These are phyloP conservation scores for Trypanosoma melophagium DNA, from an alignment of 208 protist species.

Conservation along the genomic window DNA sequence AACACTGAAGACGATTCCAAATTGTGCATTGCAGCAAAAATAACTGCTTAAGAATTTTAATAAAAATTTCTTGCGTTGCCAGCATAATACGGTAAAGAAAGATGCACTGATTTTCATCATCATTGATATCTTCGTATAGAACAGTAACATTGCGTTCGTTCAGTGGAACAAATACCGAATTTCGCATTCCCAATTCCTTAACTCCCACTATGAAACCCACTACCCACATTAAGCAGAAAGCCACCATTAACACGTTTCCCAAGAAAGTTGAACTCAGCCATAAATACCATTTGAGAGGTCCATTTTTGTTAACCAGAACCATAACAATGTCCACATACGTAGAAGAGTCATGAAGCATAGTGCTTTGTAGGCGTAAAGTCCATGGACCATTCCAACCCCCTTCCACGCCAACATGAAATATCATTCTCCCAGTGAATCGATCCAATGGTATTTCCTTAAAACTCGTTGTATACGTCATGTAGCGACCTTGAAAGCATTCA, in stretches of 20 bases:
- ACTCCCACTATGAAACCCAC: conserved; percentile 17
- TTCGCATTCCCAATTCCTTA: conserved; percentile 28
- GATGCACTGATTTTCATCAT: conserved; percentile 3
- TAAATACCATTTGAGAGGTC: conserved; percentile 2
- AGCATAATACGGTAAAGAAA: conserved; percentile 13
- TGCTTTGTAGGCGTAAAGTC: conserved; percentile 14
- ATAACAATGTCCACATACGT: conserved; percentile 24
- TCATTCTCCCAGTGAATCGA: conserved; percentile 20
- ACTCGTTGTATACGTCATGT: conserved; percentile 29
- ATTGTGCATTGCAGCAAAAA: neutral
- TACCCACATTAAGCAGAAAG: neutral
- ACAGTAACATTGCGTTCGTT: conserved; percentile 16
- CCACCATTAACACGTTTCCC: conserved; percentile 15
- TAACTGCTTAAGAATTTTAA: neutral
- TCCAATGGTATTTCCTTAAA: conserved; percentile 31
- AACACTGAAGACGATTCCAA: no score
- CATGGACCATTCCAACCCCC: conserved; percentile 21
- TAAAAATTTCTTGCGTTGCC: conserved; percentile 9
- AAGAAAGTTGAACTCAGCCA: conserved; percentile 14
- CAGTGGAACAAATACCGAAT: conserved; percentile 6
- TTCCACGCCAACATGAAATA: conserved; percentile 1
- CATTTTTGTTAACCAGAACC: conserved; percentile 5
- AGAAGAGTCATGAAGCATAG: conserved; percentile 24
- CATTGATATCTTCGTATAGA: conserved; percentile 20
- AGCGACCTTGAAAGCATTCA: conserved; percentile 27